Evolutionary conservation across 257 asterid genomes (phyloP), one percentile per base, ranked within the genome.

Genomic region (Phtheirospermum japonicum): DNA sequence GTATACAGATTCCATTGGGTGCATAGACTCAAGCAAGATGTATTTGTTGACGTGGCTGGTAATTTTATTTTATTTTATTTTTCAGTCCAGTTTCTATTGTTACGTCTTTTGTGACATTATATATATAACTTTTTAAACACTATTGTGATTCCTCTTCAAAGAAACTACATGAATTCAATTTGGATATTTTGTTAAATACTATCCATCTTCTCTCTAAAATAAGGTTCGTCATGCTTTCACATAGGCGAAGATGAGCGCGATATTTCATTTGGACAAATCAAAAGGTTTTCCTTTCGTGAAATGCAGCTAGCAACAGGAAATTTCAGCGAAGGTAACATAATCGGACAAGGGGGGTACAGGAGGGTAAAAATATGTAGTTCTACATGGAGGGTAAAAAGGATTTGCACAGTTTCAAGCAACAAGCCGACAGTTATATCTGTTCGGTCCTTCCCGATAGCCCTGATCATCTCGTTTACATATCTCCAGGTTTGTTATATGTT

Each of bases 311-410:
- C 95, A 36, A 90, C 96, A 0, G 95, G 80, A 28, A 84, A 79
- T 57, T 90, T 90, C 66, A 71, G 73, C 30, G 90, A 88, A 70
- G 53, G 74, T 63, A 84, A 84, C 70, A 54, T 90, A 33, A 82
- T 90, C 26, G 98, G 98, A 59, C 94, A 90, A 68, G 96, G 98
- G n/a, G 96, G 98, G 0, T 90, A 82, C 37, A 95, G 96, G 3
- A 90, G 81, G 68, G 98, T 90, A 2, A n/a, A 4, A 28, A 4
- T 30, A 56, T 39, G 72, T 67, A 89, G 97, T 66, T 69, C 0
- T 77, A 68, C 54, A 71, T 74, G 64, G 79, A 83, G 72, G 97
- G 97, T 32, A 33, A 76, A 0, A 69, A 77, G 70, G 89, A 77
- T 11, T 62, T 89, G 56, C 52, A 57, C 23, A 66, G 43, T 34